phyloP scores from a whole-genome alignment of 768 basidiomycete species.

The Macrolepiota albuminosa region DNA sequence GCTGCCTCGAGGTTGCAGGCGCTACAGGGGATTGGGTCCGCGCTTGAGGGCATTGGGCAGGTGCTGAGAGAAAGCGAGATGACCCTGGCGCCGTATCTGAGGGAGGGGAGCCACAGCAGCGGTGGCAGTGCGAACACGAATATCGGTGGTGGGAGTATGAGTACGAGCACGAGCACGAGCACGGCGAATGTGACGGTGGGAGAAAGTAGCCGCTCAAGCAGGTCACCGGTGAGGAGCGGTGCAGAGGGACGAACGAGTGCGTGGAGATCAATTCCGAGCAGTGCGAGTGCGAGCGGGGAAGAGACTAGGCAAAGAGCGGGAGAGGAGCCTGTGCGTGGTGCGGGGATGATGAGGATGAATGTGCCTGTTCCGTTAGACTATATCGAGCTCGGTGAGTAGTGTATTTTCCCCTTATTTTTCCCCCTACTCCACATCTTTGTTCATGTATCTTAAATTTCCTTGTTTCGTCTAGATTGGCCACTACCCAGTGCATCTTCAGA shows the following conservation, averaged over 20 bases:
- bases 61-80: slow-evolving; percentile 13
- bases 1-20: slow-evolving; percentile 7
- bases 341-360: neutral
- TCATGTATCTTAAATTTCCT: neutral
- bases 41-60: slow-evolving; percentile 11
- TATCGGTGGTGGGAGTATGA: no score
- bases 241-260: slow-evolving; percentile 2
- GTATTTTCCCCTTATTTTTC: no score
- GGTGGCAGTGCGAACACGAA: neutral
- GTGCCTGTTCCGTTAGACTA: neutral
- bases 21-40: slow-evolving; percentile 7
- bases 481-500: neutral
- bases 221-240: neutral
- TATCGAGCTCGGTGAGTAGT: neutral
- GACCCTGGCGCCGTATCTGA: slow-evolving; percentile 5
- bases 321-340: neutral
- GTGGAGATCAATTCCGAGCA: neutral
- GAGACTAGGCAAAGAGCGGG: neutral
- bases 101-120: neutral
- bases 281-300: neutral
- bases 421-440: no score
- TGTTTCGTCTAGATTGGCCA: neutral
- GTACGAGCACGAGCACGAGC: no score
- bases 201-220: neutral
- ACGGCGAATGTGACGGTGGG: neutral